Base-by-base conservation (phyloP, 257 asterid species). In the Asclepias syriaca region DNA sequence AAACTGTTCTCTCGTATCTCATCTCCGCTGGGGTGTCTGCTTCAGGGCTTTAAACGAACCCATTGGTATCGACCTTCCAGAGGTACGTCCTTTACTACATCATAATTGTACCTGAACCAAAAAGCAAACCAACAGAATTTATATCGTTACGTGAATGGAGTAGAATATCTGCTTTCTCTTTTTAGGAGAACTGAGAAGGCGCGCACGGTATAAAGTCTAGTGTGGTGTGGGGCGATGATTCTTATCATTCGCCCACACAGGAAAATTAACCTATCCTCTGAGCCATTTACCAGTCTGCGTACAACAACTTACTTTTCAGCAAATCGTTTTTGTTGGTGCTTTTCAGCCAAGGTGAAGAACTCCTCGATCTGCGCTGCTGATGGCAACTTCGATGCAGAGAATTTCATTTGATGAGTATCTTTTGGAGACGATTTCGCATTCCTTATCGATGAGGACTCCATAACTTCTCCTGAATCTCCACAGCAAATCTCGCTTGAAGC, bases 1-100 rank as follows among this genome's bases (percentile, higher is more conserved):
- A 16, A 54, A 60, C 13, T 60, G 37, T 64, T 65, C 53, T 70
- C 74, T 40, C 64, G 60, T 57, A 53, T 55, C 66, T 14, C 68
- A 6, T 48, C 50, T 51, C 45, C 58, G 2, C n/a, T 51, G 57
- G 19, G 24, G 14, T 61, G 49, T 57, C 22, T 34, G 54, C 14
- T 29, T 53, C 70, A 73, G 24, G 77, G 80, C 77, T 75, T 72
- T 50, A 77, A 56, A 24, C 56, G 89, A 82, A 87, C 84, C 97
- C 97, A 91, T 77, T 89, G 80, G 86, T 91, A 91, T 78, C 86
- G 87, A 27, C 97, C 97, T 71, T 89, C 89, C 91, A 89, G 63
- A 54, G 97, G 95, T 43, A 86, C 85, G 83, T 89, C 97, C 85
- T 84, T 86, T 77, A 77, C 89, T 21, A 86, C 65, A 77, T 91